A percentile compares a stretch with the other conserved stretches of the same genome.
These are phyloP conservation scores for Lentinula detonsa DNA, from an alignment of 768 basidiomycete genomes.

Conservation along the genomic window DNA sequence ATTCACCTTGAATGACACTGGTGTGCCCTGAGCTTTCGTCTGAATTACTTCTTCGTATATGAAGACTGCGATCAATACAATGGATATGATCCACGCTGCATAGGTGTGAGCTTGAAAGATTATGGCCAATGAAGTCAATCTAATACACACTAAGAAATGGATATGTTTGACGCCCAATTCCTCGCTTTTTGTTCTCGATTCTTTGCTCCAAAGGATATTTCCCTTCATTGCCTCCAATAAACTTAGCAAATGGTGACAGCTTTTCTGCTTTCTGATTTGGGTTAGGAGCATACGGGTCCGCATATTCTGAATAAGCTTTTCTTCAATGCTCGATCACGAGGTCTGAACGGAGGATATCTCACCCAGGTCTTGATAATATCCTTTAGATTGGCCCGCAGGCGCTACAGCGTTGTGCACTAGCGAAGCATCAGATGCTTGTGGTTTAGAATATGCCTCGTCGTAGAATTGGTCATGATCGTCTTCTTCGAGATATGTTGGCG, in stretches of 20 bases:
- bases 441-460: constrained; percentile 15
- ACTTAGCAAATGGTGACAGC: constrained; percentile 29
- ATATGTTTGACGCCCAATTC: constrained; percentile 75
- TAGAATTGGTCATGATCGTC: constrained; percentile 21
- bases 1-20: constrained; percentile 77
- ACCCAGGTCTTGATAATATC: constrained; percentile 49
- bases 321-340: neutral
- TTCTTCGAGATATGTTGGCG: constrained; percentile 16
- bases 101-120: neutral
- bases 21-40: constrained; percentile 66
- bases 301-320: constrained; percentile 45
- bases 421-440: constrained; percentile 27
- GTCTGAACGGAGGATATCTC: neutral
- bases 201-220: constrained; percentile 68
- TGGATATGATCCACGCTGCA: constrained; percentile 58
- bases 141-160: constrained; percentile 64
- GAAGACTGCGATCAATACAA: constrained; percentile 65
- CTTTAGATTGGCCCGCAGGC: constrained; percentile 20
- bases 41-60: constrained; percentile 86
- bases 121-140: neutral
- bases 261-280: constrained; percentile 28
- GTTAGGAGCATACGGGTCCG: constrained; percentile 39
- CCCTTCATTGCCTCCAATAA: constrained; percentile 32
- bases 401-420: constrained; percentile 43
- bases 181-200: constrained; percentile 84